Evolutionary conservation across 495 filamentous ascomycete species (phyloP).

Genomic region (Neurospora africana): DNA sequence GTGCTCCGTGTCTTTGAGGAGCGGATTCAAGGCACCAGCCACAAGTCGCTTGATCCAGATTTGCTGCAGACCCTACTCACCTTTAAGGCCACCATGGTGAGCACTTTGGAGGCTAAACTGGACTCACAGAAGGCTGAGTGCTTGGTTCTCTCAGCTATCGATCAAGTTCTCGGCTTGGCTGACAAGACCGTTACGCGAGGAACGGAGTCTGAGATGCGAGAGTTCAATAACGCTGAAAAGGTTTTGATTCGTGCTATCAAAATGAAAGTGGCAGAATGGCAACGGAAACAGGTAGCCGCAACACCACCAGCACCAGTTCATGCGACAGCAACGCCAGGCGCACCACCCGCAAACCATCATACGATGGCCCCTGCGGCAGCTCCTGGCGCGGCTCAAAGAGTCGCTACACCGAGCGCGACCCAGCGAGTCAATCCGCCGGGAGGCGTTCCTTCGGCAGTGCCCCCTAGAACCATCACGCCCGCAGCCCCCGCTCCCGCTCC

Average conservation of each 20-base stretch:
- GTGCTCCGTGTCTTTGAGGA: constrained; percentile 20
- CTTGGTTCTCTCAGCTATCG: constrained; percentile 26
- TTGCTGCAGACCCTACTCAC: constrained; percentile 14
- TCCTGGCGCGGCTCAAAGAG: not conserved
- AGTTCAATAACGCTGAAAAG: constrained; percentile 18
- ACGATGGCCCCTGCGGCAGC: not conserved
- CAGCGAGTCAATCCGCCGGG: not conserved
- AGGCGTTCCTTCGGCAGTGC: not conserved
- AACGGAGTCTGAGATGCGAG: constrained; percentile 12
- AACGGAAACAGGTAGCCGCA: constrained; percentile 12
- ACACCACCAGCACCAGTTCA: not conserved
- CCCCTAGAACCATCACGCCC: not conserved
- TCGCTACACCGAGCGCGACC: not conserved
- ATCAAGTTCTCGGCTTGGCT: constrained; percentile 25
- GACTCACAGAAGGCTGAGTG: constrained; percentile 18
- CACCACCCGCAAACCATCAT: not conserved
- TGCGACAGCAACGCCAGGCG: not conserved
- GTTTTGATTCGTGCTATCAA: constrained; percentile 18
- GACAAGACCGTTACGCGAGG: constrained; percentile 21
- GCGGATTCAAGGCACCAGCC: constrained; percentile 3
- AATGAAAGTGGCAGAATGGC: constrained; percentile 9
- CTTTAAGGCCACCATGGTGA: constrained; percentile 19
- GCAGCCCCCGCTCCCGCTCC: not conserved
- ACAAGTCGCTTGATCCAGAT: constrained; percentile 16
- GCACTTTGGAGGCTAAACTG: constrained; percentile 16